Conservation (phyloP, 2,329 filamentous ascomycete species). For the Penicillium sp. region DNA sequence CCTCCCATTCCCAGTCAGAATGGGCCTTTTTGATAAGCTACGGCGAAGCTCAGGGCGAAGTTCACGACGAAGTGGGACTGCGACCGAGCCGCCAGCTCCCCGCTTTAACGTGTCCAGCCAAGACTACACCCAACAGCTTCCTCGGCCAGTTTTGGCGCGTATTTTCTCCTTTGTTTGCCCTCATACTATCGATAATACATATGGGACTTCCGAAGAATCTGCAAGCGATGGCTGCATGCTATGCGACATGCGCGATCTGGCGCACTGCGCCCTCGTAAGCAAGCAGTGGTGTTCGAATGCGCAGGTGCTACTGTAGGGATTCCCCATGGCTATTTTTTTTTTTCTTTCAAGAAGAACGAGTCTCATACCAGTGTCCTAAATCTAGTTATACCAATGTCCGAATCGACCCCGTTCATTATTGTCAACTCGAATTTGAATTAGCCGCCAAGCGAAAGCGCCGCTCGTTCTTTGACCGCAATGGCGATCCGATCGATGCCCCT, state of each 20-base stretch:
- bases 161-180: conserved; percentile 85
- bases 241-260: conserved; percentile 85
- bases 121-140: conserved; percentile 56
- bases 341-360: neutral
- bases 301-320: conserved; percentile 61
- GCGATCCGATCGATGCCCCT: conserved; percentile 76
- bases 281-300: conserved; percentile 67
- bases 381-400: conserved; percentile 80
- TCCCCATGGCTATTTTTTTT: neutral
- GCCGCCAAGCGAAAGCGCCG: conserved; percentile 74
- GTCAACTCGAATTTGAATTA: conserved; percentile 77
- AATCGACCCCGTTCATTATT: conserved; percentile 94
- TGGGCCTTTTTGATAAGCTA: conserved; percentile 35
- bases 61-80: conserved; percentile 29
- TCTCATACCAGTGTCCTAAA: conserved; percentile 5
- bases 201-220: conserved; percentile 79
- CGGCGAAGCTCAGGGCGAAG: conserved; percentile 31
- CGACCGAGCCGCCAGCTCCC: conserved; percentile 22
- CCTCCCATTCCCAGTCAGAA: conserved; percentile 13
- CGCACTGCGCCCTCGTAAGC: conserved; percentile 73
- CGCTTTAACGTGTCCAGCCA: conserved; percentile 16
- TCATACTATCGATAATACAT: conserved; percentile 72
- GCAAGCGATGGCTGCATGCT: conserved; percentile 83
- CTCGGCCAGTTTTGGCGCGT: conserved; percentile 66
- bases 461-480: conserved; percentile 72